Percentiles rank a stretch among this genome's conserved stretches.
Conservation (phyloP, 2,329 filamentous ascomycete genomes). For the Sclerotinia trifoliorum region DNA sequence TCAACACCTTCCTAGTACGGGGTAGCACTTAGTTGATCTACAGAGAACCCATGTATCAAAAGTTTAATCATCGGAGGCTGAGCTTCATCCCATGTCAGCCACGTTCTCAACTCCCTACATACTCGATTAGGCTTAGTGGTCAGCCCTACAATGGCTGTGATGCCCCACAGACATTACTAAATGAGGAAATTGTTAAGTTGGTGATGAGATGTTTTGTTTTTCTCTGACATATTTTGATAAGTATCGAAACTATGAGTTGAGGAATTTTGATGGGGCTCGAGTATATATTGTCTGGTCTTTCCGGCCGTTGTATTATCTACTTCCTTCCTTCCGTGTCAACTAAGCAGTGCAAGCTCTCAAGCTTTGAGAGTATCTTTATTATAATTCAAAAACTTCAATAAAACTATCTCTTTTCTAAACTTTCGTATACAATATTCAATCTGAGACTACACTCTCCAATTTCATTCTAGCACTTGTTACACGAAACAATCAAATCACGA, state of each 20-base stretch:
- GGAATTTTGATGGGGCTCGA: neutral
- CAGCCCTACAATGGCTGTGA: neutral
- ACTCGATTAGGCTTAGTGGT: neutral
- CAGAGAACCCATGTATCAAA: neutral
- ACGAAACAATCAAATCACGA: neutral
- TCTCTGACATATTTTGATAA: neutral
- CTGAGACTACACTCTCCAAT: neutral
- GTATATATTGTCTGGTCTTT: slow-evolving; percentile 1
- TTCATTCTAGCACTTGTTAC: neutral
- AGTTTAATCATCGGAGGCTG: slow-evolving; percentile 14
- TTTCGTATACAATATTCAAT: neutral
- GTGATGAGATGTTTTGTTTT: neutral
- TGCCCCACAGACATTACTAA: neutral
- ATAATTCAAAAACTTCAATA: neutral
- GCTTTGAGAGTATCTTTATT: neutral
- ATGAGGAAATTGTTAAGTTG: neutral
- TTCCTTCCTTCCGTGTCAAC: neutral
- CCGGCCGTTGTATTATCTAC: neutral
- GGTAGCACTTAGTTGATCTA: slow-evolving; percentile 3
- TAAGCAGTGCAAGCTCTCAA: neutral
- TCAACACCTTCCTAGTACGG: neutral
- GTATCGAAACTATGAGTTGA: neutral
- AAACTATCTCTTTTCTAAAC: too few relatives aligned
- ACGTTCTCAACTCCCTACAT: slow-evolving; percentile 11
- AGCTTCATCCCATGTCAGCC: slow-evolving; percentile 9